A percentile compares a stretch with the other conserved stretches of the same genome.
Evolutionary conservation across 2,329 filamentous ascomycete genomes (phyloP).

Genomic region (Trichoderma endophyticum): DNA sequence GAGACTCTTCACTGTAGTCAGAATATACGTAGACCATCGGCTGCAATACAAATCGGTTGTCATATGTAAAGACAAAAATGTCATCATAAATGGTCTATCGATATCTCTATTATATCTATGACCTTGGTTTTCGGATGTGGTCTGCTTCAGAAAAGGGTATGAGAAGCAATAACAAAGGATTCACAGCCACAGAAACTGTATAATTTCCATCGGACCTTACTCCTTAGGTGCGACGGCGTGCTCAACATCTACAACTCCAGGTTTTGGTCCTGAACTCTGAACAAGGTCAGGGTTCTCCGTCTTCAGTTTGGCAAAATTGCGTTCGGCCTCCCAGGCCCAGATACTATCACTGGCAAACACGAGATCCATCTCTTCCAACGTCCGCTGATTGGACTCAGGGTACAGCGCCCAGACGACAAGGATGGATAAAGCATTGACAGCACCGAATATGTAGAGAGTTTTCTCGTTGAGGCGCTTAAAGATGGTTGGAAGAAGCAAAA

Average conservation of each 20-base stretch:
- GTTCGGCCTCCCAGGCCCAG: slow-evolving; percentile 70
- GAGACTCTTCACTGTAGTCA: too few species aligned
- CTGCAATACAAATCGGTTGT: too few species aligned
- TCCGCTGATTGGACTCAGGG: slow-evolving; percentile 70
- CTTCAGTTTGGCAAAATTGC: slow-evolving; percentile 60
- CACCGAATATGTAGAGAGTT: slow-evolving; percentile 71
- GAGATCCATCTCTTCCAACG: slow-evolving; percentile 72
- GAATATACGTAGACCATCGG: too few species aligned
- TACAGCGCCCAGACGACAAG: slow-evolving; percentile 71
- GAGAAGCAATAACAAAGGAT: neutral
- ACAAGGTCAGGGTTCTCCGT: slow-evolving; percentile 53
- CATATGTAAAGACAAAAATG: too few species aligned
- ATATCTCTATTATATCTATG: neutral
- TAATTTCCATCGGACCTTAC: neutral
- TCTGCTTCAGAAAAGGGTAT: neutral
- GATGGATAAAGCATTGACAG: slow-evolving; percentile 62
- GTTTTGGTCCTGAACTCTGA: slow-evolving; percentile 19
- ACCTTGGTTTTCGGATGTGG: neutral
- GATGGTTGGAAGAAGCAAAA: slow-evolving; percentile 56
- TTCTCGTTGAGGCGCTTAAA: slow-evolving; percentile 64
- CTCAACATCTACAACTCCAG: slow-evolving; percentile 24
- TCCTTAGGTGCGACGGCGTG: slow-evolving; percentile 15
- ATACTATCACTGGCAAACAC: slow-evolving; percentile 64
- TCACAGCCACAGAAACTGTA: neutral
- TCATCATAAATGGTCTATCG: neutral